These are phyloP conservation scores for Excoecaria cochinchinensis DNA, from an alignment of 345 rosid species.

Conservation along the genomic window DNA sequence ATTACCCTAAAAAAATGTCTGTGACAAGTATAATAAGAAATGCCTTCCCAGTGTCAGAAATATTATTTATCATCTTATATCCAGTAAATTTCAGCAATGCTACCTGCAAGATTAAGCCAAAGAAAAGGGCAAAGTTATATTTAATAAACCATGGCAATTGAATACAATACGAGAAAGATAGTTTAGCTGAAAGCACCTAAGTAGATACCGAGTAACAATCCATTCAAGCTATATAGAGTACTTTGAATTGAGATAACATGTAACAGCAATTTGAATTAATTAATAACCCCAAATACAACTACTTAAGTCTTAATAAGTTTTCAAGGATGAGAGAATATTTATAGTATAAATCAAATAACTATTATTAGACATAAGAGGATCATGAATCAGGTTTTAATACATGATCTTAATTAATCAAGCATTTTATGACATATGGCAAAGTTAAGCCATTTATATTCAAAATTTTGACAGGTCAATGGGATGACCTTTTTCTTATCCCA, in stretches of 20 bases:
- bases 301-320: too few relatives aligned
- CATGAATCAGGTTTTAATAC: too few relatives aligned
- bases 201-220: neutral
- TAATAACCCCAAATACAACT: neutral
- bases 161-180: constrained; percentile 3
- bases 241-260: neutral
- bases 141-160: neutral
- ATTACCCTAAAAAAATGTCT: constrained; percentile 87
- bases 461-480: too few relatives aligned
- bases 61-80: constrained; percentile 70
- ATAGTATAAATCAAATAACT: too few relatives aligned
- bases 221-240: neutral
- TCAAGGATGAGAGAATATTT: too few relatives aligned
- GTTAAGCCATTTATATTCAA: too few relatives aligned
- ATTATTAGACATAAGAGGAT: too few relatives aligned
- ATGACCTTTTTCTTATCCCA: too few relatives aligned
- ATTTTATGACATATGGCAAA: too few relatives aligned
- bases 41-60: constrained; percentile 89
- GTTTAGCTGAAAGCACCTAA: neutral
- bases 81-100: constrained; percentile 95
- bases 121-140: constrained; percentile 4
- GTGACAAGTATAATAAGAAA: constrained; percentile 74
- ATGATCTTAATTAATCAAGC: too few relatives aligned
- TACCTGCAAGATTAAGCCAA: constrained; percentile 51
- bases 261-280: neutral